Base-by-base conservation (phyloP, 495 filamentous ascomycete species). In the Oidiodendron maius region DNA sequence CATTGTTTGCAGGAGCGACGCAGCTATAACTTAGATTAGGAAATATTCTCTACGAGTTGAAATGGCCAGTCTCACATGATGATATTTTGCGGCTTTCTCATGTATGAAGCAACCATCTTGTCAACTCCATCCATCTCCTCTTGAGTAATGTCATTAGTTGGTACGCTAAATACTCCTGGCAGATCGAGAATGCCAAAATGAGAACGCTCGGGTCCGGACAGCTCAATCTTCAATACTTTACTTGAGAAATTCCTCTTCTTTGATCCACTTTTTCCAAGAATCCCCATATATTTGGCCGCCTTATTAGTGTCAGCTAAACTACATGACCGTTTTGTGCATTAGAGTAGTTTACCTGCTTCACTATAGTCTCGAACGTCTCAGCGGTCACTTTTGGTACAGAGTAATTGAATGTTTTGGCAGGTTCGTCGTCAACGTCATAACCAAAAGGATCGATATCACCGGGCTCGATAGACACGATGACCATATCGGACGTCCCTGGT, bases 161-260 rank as follows among this genome's bases (percentile, higher is more conserved):
- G 59, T 9, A 58, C 71, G 21, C 68, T 72, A 59, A 85, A 84
- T 6, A 82, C 76, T 0, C 81, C 77, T 0, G 80, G 80, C 1
- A 84, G 70, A 50, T 86, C 78, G 26, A 84, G 75, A 0, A 86
- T 65, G 30, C 70, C 81, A 2, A 86, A 62, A 48, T 84, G 74
- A 16, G 74, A 65, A 44, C 78, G 69, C 1, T 74, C 44, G 0
- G 81, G 81, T 0, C 83, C 78, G 21, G 53, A 53, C 3, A 82
- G 75, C 55, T 84, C 78, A 15, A 84, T 67, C 26, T 69, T 71
- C 12, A 85, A 65, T 1, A 84, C 66, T 50, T 81, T 69, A 3
- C 70, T 61, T 0, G 74, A 75, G 44, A 84, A 85, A 24, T 44
- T 51, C 18, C 17, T 50, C 8, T 9, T 17, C 3, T 48, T 24